Conservation (phyloP, 1,139 yeast genomes). For the Scheffersomyces parashehatae region DNA sequence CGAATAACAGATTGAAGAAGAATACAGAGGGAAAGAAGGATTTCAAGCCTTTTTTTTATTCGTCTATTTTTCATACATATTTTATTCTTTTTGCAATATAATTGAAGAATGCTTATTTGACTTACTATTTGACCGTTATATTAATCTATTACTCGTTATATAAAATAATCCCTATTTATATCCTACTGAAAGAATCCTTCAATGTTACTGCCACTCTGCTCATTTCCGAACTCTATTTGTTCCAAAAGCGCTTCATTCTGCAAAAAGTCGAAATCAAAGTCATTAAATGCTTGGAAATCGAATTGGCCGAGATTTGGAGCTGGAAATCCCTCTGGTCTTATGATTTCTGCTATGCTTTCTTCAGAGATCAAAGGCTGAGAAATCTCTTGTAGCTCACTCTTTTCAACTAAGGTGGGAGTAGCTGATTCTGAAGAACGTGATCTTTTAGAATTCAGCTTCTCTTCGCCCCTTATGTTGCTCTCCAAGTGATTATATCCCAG, state of each 20-base stretch:
- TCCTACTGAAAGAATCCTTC: slow-evolving; percentile 13
- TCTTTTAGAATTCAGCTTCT: neutral
- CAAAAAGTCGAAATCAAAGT: slow-evolving; percentile 36
- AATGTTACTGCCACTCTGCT: slow-evolving; percentile 10
- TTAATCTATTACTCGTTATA: no score
- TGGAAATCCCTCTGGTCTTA: neutral
- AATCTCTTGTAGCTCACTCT: neutral
- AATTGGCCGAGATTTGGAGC: slow-evolving; percentile 1
- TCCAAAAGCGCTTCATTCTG: slow-evolving; percentile 28
- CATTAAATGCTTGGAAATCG: slow-evolving; percentile 14
- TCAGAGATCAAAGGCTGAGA: neutral
- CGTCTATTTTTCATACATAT: no score
- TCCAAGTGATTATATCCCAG: slow-evolving; percentile 21
- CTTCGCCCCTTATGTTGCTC: slow-evolving; percentile 25
- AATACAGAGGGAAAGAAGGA: no score
- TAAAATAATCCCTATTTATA: no score
- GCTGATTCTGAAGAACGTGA: neutral
- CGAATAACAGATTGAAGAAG: no score
- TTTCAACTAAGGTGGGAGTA: neutral
- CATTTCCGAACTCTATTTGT: slow-evolving; percentile 14
- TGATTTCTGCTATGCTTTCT: no score
- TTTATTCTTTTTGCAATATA: no score
- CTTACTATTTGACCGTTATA: no score
- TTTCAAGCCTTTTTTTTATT: no score
- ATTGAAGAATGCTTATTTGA: no score